These are phyloP conservation scores for Penicillium odoratum DNA, from an alignment of 495 filamentous ascomycete genomes.

Conservation along the genomic window DNA sequence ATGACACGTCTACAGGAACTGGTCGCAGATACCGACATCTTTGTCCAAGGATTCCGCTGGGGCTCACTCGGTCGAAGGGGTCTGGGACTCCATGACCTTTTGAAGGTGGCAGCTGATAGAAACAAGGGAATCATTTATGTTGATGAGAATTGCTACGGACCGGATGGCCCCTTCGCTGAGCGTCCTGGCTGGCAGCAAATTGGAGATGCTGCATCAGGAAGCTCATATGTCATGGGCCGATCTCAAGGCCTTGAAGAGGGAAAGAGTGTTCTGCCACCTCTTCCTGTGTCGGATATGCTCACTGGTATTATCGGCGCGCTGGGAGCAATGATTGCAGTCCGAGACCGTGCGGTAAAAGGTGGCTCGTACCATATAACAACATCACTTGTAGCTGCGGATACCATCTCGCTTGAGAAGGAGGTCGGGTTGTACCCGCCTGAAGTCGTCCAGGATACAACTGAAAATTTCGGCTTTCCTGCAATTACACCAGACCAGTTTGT, in stretches of 20 bases:
- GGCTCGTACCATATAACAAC: conserved; percentile 29
- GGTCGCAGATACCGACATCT: conserved; percentile 55
- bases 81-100: conserved; percentile 46
- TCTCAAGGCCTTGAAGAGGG: conserved; percentile 62
- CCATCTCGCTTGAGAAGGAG: conserved; percentile 6
- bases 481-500: conserved; percentile 25
- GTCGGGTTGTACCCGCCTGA: conserved; percentile 10
- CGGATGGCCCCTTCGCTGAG: conserved; percentile 32
- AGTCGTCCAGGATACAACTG: background rate
- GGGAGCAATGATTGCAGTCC: conserved; percentile 49
- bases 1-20: conserved; percentile 41
- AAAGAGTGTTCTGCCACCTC: conserved; percentile 62
- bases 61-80: conserved; percentile 52
- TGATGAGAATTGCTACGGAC: conserved; percentile 64
- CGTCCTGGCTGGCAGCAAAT: conserved; percentile 51
- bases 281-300: conserved; percentile 71
- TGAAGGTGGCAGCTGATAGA: conserved; percentile 42
- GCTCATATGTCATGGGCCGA: conserved; percentile 23
- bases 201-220: conserved; percentile 37
- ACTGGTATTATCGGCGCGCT: conserved; percentile 58
- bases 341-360: conserved; percentile 25
- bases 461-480: background rate
- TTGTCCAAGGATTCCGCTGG: conserved; percentile 57
- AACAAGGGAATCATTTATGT: conserved; percentile 63
- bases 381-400: conserved; percentile 16